Base-by-base conservation (phyloP, 1,284 basidiomycete genomes). In the Amylostereum chailletii region DNA sequence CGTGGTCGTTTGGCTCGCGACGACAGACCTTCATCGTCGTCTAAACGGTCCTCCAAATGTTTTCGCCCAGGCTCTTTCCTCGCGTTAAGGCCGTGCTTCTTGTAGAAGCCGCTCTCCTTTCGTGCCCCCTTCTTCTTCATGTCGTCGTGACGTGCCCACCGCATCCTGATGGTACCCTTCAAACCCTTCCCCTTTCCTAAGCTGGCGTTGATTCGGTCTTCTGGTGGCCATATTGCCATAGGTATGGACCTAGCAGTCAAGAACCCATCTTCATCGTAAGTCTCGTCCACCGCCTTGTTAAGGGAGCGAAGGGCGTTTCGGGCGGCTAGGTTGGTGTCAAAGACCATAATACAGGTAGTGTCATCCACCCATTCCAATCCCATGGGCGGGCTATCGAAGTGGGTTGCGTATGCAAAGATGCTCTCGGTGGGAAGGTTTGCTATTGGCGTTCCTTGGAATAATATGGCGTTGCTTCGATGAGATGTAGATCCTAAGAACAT, bases 351-450 rank as follows among this genome's bases (percentile, higher is more conserved):
- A 58, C 86, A 89, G 31, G 83, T 86, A 31, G 69, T 81, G 65
- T 90, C 87, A 60, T 88, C 79, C 6, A 90, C 72, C 87, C 86
- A 89, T 63, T 90, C 85, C 6, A 87, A 66, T 2, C 74, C 82
- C 51, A 86, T 72, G 0, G 86, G 87, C 29, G 75, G 71, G 0
- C 77, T 72, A 44, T 83, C 79, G 58, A 83, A 86, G 56, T 88
- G 79, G 1, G 79, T 82, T 29, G 81, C 81, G 57, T 90, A 90
- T 0, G 81, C 86, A 59, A 90, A 90, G 49, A 88, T 71, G 47
- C 79, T 74, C 3, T 75, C 69, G 3, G 87, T 89, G 19, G 83
- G 76, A 7, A 90, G 72, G 58, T 81, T 76, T 3, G 79, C 71
- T 50, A 89, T 83, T 3, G 86, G 83, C 9, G 74, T 58, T n/a